These are phyloP conservation scores for Coemansia aciculifera DNA, from an alignment of 192 early-diverging fungal species.

Conservation along the genomic window DNA sequence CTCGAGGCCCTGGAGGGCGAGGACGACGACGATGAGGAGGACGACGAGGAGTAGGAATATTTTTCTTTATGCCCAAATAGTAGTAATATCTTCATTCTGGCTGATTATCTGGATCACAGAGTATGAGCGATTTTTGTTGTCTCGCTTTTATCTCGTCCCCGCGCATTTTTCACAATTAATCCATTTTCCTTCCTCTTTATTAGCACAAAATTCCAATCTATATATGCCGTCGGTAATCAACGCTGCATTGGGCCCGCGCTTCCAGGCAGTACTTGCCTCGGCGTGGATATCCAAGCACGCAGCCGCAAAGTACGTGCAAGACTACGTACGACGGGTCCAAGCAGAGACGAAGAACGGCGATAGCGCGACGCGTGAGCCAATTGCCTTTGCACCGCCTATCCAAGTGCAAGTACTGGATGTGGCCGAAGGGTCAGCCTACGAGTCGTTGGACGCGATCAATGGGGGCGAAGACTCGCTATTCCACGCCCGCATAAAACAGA, in stretches of 20 bases:
- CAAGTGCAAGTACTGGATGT: constrained; percentile 48
- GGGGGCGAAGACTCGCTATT: constrained; percentile 55
- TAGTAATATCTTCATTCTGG: neutral
- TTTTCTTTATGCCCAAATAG: neutral
- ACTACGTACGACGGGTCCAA: constrained; percentile 34
- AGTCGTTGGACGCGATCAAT: constrained; percentile 44
- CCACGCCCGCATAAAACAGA: constrained; percentile 44
- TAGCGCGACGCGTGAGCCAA: constrained; percentile 11
- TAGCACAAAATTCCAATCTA: neutral
- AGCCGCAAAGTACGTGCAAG: constrained; percentile 47
- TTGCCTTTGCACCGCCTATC: constrained; percentile 45
- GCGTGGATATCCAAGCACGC: constrained; percentile 55
- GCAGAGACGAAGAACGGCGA: constrained; percentile 4
- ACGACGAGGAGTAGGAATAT: neutral
- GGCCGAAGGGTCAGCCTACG: constrained; percentile 20
- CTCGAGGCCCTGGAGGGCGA: constrained; percentile 71
- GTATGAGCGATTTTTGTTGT: neutral
- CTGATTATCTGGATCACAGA: neutral
- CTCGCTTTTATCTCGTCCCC: neutral
- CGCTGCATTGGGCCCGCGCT: constrained; percentile 35
- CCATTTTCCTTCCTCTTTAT: neutral
- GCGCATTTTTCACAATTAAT: neutral
- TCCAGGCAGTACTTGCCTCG: constrained; percentile 47
- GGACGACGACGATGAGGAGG: constrained; percentile 57
- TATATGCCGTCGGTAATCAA: constrained; percentile 13